Percentiles rank a stretch among this genome's conserved stretches.
Conservation (phyloP, 1,284 basidiomycete genomes). For the Phylloporus sp. region DNA sequence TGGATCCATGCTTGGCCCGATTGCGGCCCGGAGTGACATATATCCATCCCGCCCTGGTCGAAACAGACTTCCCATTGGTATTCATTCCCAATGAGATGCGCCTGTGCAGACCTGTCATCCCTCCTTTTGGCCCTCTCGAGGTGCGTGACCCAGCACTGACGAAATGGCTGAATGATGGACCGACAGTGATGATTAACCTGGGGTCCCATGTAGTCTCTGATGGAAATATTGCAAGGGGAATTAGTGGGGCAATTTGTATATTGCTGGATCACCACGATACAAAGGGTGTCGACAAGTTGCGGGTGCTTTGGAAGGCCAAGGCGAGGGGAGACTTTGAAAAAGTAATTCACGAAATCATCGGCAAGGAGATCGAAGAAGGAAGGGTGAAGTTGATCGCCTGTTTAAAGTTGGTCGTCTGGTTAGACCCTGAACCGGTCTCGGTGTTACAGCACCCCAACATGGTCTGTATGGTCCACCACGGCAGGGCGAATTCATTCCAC, state of each 20-base stretch:
- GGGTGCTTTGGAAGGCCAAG: constrained; percentile 14
- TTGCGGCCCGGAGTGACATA: neutral
- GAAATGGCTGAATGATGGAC: neutral
- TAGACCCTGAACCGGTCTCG: neutral
- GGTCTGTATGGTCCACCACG: constrained; percentile 19
- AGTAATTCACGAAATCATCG: neutral
- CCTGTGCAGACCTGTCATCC: neutral
- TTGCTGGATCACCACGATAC: constrained; percentile 2
- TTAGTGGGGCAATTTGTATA: constrained; percentile 2
- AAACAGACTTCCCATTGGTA: neutral
- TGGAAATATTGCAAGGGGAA: neutral
- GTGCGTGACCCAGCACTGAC: neutral
- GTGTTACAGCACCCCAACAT: neutral
- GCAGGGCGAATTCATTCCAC: constrained; percentile 27
- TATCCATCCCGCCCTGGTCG: neutral
- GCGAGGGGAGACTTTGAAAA: neutral
- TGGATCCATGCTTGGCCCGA: neutral
- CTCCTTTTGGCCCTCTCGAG: neutral
- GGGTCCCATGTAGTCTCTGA: constrained; percentile 7
- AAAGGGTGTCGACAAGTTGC: neutral
- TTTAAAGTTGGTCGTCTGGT: neutral
- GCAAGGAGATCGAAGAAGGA: neutral
- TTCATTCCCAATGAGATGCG: neutral
- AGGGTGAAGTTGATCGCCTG: too few species aligned
- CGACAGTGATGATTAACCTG: neutral